Evolutionary conservation across 768 basidiomycete genomes (phyloP).

Genomic region (Boletus rubescentipes): DNA sequence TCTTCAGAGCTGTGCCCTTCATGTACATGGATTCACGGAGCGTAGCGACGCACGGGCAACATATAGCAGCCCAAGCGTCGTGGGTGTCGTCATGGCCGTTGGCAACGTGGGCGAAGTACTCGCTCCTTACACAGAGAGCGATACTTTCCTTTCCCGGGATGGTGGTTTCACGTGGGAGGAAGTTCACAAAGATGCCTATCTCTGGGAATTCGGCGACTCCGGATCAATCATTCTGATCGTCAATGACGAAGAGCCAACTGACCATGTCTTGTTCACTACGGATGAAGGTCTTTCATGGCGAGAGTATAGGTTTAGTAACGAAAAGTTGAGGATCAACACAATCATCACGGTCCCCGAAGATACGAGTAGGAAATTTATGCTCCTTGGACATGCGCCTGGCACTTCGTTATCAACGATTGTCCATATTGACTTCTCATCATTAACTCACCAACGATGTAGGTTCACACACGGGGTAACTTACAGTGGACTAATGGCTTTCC

Average conservation of each 20-base stretch:
- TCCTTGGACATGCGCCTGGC: slow-evolving; percentile 65
- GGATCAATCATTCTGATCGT: slow-evolving; percentile 92
- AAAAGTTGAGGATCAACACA: slow-evolving; percentile 67
- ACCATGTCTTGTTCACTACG: slow-evolving; percentile 84
- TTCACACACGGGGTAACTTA: slow-evolving; percentile 6
- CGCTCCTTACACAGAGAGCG: slow-evolving; percentile 78
- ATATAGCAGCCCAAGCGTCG: slow-evolving; percentile 88
- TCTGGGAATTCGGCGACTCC: slow-evolving; percentile 98
- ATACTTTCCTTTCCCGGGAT: slow-evolving; percentile 95
- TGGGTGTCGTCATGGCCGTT: slow-evolving; percentile 93
- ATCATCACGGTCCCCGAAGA: slow-evolving; percentile 90
- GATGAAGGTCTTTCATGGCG: slow-evolving; percentile 88
- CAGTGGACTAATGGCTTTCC: not conserved
- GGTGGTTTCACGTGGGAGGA: slow-evolving; percentile 99
- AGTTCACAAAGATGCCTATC: slow-evolving; percentile 95
- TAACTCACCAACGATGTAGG: slow-evolving; percentile 78
- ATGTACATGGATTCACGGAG: slow-evolving; percentile 96
- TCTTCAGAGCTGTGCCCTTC: slow-evolving; percentile 74
- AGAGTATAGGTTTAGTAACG: slow-evolving; percentile 76
- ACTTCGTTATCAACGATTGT: slow-evolving; percentile 51
- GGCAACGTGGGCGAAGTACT: slow-evolving; percentile 91
- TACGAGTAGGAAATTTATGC: slow-evolving; percentile 87
- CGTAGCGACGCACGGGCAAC: slow-evolving; percentile 88
- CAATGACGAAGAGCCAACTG: slow-evolving; percentile 93
- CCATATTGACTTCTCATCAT: slow-evolving; percentile 84